Conservation (phyloP, 108 stramenopile species). For the Nannochloropsis oceanica region DNA sequence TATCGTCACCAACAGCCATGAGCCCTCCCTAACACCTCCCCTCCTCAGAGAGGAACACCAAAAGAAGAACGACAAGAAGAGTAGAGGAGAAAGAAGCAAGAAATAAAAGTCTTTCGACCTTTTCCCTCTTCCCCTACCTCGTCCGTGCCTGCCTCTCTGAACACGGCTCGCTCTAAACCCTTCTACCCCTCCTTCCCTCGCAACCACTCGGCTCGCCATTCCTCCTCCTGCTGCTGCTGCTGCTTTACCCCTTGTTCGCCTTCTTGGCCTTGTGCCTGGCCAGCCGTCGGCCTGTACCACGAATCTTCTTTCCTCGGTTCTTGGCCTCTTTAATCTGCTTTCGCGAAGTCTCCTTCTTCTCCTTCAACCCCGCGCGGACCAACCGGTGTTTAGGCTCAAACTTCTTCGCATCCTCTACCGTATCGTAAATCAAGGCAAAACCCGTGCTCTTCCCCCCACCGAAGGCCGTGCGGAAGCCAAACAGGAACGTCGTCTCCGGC, state of each 20-base stretch:
- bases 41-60: no score
- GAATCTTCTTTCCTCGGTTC: conserved; percentile 94
- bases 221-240: neutral
- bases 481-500: conserved; percentile 60
- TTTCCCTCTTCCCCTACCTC: neutral
- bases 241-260: conserved; percentile 49
- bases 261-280: conserved; percentile 99
- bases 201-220: neutral
- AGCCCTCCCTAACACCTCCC: no score
- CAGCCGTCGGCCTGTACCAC: conserved; percentile 90
- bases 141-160: neutral
- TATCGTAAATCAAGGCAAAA: conserved; percentile 95
- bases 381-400: conserved; percentile 92
- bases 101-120: no score
- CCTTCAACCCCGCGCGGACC: conserved; percentile 61
- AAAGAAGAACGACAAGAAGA: no score
- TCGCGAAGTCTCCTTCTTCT: conserved; percentile 73
- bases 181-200: neutral
- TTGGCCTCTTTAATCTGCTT: conserved; percentile 99
- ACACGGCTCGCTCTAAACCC: neutral
- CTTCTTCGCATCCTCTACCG: conserved; percentile 76
- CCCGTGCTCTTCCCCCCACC: conserved; percentile 95
- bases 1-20: no score
- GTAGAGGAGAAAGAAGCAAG: no score
- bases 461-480: conserved; percentile 90